Conservation (phyloP, 2,329 filamentous ascomycete genomes). For the Colletotrichum salicis region DNA sequence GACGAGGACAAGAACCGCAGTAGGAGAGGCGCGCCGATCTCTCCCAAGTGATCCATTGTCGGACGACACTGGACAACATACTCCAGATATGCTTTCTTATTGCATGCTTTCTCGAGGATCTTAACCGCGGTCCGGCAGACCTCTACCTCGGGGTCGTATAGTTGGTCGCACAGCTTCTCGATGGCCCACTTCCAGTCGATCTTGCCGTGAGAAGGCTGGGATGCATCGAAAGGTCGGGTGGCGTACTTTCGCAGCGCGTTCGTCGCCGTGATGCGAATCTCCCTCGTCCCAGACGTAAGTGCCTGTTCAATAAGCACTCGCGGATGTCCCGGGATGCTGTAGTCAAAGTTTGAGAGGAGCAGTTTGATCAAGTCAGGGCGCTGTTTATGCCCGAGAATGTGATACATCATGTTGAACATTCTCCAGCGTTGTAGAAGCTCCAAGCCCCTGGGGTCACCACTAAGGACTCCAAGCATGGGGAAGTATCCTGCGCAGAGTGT, state of each 20-base stretch:
- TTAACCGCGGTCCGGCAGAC: constrained; percentile 97
- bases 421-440: constrained; percentile 95
- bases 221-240: constrained; percentile 58
- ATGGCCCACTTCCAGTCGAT: constrained; percentile 93
- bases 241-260: constrained; percentile 89
- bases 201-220: constrained; percentile 46
- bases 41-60: constrained; percentile 92
- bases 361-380: constrained; percentile 91
- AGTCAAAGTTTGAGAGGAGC: constrained; percentile 91
- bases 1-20: constrained; percentile 94
- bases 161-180: constrained; percentile 93
- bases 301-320: constrained; percentile 94
- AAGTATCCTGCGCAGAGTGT: constrained; percentile 95
- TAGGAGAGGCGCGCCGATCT: constrained; percentile 93
- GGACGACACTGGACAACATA: constrained; percentile 97
- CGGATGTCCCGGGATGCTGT: constrained; percentile 86
- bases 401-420: constrained; percentile 99
- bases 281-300: constrained; percentile 88
- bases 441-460: constrained; percentile 82
- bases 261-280: constrained; percentile 90
- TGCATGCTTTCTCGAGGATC: constrained; percentile 96
- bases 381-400: constrained; percentile 91
- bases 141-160: constrained; percentile 97
- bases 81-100: constrained; percentile 88
- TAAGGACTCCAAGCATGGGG: constrained; percentile 88